Conservation (phyloP, 495 filamentous ascomycete genomes). For the Cairneyella variabilis region DNA sequence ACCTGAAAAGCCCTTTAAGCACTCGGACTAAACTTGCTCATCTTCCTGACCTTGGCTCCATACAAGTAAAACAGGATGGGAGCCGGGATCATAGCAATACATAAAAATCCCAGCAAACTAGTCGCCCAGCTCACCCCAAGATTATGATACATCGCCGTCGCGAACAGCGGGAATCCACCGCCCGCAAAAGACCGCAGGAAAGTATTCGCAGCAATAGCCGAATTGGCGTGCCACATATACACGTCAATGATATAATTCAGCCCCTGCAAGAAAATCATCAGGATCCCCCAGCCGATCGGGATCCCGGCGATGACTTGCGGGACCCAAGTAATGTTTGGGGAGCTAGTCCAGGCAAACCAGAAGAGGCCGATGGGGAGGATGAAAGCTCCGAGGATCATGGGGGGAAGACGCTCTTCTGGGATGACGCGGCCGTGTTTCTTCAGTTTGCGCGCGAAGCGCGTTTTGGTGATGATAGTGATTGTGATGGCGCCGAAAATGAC, state of each 20-base stretch:
- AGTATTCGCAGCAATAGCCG: conserved; percentile 67
- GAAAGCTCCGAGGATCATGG: conserved; percentile 82
- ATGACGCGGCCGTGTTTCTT: conserved; percentile 47
- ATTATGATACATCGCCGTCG: conserved; percentile 59
- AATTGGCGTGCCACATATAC: conserved; percentile 59
- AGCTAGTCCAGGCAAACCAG: conserved; percentile 82
- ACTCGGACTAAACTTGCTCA: conserved; percentile 23
- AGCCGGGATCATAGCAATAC: conserved; percentile 61
- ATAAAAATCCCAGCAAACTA: conserved; percentile 61
- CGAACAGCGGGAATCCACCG: conserved; percentile 64
- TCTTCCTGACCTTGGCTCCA: conserved; percentile 55
- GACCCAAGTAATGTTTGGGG: conserved; percentile 59
- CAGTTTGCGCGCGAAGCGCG: conserved; percentile 48
- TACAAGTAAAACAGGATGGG: conserved; percentile 69
- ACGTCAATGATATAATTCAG: conserved; percentile 59
- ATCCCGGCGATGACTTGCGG: conserved; percentile 68
- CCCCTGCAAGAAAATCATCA: conserved; percentile 25
- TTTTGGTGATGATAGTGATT: conserved; percentile 57
- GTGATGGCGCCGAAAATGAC: conserved; percentile 60
- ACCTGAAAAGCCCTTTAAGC: neutral
- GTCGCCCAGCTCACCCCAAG: conserved; percentile 64
- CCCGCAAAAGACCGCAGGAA: conserved; percentile 62
- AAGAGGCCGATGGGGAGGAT: no score
- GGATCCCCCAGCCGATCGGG: conserved; percentile 74
- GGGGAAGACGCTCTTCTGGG: conserved; percentile 72